Base-by-base conservation (phyloP, 768 basidiomycete species). In the Candolleomyces aberdarensis region DNA sequence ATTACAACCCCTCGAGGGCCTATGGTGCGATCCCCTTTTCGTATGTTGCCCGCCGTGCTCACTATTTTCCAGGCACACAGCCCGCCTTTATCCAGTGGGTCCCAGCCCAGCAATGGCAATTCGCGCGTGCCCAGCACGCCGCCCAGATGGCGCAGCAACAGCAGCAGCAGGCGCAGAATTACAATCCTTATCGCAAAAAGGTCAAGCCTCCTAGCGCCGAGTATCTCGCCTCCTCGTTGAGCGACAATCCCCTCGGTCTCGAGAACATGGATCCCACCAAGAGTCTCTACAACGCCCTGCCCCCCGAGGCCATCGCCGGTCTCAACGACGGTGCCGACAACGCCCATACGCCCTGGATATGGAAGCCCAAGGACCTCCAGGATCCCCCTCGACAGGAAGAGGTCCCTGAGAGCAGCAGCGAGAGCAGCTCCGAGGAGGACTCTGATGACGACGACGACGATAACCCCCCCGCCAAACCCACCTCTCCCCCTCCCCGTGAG, bases 321-420 rank as follows among this genome's bases (percentile, higher is more conserved):
- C 52, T 32, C 31, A n/a, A 56, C n/a, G 55, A 41, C 19, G 51
- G 32, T 29, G 55, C 39, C 13, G 60, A 9, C 11, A 7, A n/a
- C 46, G 41, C 11, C 6, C 76, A 80, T 14, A 90, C 89, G 0
- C 89, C 89, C 8, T 91, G 89, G 89, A 80, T 89, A 59, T 91
- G 89, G 89, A 85, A 80, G 71, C 83, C 87, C 26, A 68, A 78
- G 40, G 73, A 74, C 59, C 73, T 86, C 20, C 61, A 68, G 9
- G 68, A 76, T 39, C 73, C 76, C 29, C 62, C 68, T 11, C 71
- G 65, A 1, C 65, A 65, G 32, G 65, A 58, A 17, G 48, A 46
- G 48, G 9, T 40, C 39, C 36, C 26, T 5, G 43, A 40, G 3
- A 29, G 31, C 26, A 56, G 64, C 41, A 36, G 29, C 29, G 62